A percentile compares a stretch with the other conserved stretches of the same genome.
These are phyloP conservation scores for Globisporangium acanthophoron DNA, from an alignment of 352 stramenopile genomes.

Conservation along the genomic window DNA sequence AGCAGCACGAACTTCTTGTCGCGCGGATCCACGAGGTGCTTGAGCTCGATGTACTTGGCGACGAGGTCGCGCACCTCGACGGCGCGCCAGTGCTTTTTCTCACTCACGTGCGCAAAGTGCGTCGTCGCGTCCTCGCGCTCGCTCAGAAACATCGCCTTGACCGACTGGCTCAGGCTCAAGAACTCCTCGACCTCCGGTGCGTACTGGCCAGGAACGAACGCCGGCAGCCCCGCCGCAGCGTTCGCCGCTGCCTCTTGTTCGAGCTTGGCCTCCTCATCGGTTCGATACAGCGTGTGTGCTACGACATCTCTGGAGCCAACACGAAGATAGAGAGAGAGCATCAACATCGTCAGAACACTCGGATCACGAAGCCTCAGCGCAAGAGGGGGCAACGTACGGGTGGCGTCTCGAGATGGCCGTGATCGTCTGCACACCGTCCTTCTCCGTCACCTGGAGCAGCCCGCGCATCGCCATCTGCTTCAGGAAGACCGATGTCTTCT, in stretches of 20 bases:
- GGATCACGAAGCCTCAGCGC: too few species aligned
- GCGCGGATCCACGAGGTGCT: slow-evolving; percentile 40
- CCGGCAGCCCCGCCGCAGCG: slow-evolving; percentile 27
- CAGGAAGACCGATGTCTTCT: slow-evolving; percentile 77
- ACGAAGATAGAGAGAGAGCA: background rate
- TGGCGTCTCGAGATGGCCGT: slow-evolving; percentile 55
- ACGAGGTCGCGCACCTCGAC: slow-evolving; percentile 57
- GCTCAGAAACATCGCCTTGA: slow-evolving; percentile 46
- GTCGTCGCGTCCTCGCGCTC: slow-evolving; percentile 16
- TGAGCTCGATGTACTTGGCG: slow-evolving; percentile 50
- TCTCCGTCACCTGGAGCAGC: slow-evolving; percentile 51
- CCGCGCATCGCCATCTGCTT: slow-evolving; percentile 53
- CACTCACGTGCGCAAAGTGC: slow-evolving; percentile 17
- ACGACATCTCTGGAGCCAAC: slow-evolving; percentile 38
- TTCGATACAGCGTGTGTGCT: slow-evolving; percentile 46
- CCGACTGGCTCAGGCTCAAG: slow-evolving; percentile 43
- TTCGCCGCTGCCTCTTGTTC: slow-evolving; percentile 38
- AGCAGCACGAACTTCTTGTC: slow-evolving; percentile 72
- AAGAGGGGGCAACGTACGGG: slow-evolving; percentile 38
- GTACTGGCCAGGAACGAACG: slow-evolving; percentile 54
- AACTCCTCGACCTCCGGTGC: slow-evolving; percentile 64
- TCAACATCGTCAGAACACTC: background rate
- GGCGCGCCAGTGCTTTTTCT: slow-evolving; percentile 50
- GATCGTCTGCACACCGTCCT: slow-evolving; percentile 78
- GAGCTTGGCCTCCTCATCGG: slow-evolving; percentile 40